phyloP scores from a whole-genome alignment of 352 stramenopile genomes.

The Albugo laibachii region DNA sequence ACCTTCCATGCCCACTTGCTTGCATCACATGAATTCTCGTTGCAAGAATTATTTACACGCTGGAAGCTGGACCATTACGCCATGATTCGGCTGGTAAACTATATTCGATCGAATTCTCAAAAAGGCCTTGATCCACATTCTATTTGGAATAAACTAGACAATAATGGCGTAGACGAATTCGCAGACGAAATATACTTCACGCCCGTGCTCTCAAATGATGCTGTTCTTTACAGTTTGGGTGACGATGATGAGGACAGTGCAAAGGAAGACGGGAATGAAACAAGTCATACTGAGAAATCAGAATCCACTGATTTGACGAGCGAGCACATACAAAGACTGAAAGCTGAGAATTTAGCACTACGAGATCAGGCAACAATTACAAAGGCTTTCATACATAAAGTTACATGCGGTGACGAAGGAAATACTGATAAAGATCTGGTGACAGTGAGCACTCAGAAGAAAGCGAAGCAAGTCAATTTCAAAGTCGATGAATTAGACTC shows the following conservation, averaged over 20 bases:
- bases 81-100: slow-evolving; percentile 67
- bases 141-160: slow-evolving; percentile 23
- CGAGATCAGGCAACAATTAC: too few relatives aligned
- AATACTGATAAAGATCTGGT: too few relatives aligned
- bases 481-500: too few relatives aligned
- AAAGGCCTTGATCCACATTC: slow-evolving; percentile 15
- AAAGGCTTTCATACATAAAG: too few relatives aligned
- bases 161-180: slow-evolving; percentile 25
- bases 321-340: too few relatives aligned
- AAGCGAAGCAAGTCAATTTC: too few relatives aligned
- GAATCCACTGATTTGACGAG: too few relatives aligned
- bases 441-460: too few relatives aligned
- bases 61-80: slow-evolving; percentile 53
- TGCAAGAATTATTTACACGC: slow-evolving; percentile 23
- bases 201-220: slow-evolving; percentile 52
- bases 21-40: slow-evolving; percentile 34
- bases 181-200: slow-evolving; percentile 52
- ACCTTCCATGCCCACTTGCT: slow-evolving; percentile 38
- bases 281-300: too few relatives aligned
- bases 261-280: slow-evolving; percentile 18
- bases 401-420: too few relatives aligned
- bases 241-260: slow-evolving; percentile 32
- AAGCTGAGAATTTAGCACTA: too few relatives aligned
- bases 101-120: slow-evolving; percentile 25
- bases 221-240: slow-evolving; percentile 66